Conservation (phyloP, 1,284 basidiomycete genomes). For the Pterulicium gracile region DNA sequence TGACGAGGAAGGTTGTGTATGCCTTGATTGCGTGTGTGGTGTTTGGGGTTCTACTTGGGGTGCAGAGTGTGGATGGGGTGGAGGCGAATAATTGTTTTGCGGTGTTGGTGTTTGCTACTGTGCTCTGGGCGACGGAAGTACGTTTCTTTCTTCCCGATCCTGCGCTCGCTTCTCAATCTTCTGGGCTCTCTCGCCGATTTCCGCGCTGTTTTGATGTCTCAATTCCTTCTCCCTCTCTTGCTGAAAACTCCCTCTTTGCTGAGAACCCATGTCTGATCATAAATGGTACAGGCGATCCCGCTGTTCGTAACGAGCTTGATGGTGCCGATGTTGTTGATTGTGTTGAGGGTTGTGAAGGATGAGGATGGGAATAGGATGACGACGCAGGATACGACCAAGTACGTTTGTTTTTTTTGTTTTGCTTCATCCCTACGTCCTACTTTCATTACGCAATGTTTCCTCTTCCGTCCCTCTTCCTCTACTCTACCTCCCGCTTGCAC, state of each 20-base stretch:
- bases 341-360: conserved; percentile 71
- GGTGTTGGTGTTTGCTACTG: conserved; percentile 83
- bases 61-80: conserved; percentile 47
- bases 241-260: neutral
- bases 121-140: conserved; percentile 95
- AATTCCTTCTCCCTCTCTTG: neutral
- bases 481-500: no score
- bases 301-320: conserved; percentile 92
- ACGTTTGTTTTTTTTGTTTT: conserved; percentile 18
- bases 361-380: conserved; percentile 49
- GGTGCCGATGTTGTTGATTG: conserved; percentile 87
- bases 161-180: neutral
- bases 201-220: no score
- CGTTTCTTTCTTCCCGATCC: conserved; percentile 12
- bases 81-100: conserved; percentile 92
- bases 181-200: no score
- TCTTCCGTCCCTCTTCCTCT: neutral
- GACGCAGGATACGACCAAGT: conserved; percentile 78
- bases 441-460: neutral
- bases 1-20: conserved; percentile 56
- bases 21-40: conserved; percentile 45
- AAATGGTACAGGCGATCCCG: conserved; percentile 73
- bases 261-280: conserved; percentile 2
- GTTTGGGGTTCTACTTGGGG: conserved; percentile 52
- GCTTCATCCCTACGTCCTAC: neutral